Percentiles rank a stretch among this genome's conserved stretches.
phyloP scores from a whole-genome alignment of 805 yeast genomes.

The Saturnispora sanitii region DNA sequence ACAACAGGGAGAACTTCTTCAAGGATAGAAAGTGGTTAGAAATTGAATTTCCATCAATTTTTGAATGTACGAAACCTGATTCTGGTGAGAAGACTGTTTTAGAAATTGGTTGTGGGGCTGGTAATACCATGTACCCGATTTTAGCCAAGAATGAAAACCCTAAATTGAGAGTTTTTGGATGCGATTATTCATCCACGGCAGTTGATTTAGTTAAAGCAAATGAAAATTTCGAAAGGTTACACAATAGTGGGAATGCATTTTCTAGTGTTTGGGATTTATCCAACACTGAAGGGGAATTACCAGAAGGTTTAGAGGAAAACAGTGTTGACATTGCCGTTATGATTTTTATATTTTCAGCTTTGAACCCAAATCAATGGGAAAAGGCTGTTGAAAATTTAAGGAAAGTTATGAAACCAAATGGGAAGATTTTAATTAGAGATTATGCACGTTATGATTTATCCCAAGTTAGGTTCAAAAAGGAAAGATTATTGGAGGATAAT shows the following conservation, averaged over 20 bases:
- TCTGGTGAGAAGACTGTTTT: constrained; percentile 65
- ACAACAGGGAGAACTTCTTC: constrained; percentile 87
- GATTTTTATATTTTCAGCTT: constrained; percentile 89
- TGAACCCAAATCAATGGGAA: constrained; percentile 86
- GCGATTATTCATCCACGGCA: constrained; percentile 84
- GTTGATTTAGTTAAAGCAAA: constrained; percentile 71
- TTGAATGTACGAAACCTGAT: constrained; percentile 64
- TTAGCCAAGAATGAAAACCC: constrained; percentile 74
- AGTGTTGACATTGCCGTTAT: constrained; percentile 88
- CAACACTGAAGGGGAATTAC: constrained; percentile 59
- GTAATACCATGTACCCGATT: constrained; percentile 91
- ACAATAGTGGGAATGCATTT: constrained; percentile 35
- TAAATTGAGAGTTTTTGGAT: constrained; percentile 65
- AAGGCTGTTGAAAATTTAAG: constrained; percentile 64
- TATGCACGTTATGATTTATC: constrained; percentile 95
- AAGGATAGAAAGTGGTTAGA: constrained; percentile 95
- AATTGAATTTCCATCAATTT: constrained; percentile 83
- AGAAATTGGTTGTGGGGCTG: constrained; percentile 98
- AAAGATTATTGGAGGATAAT: constrained; percentile 79
- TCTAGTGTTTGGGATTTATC: constrained; percentile 96
- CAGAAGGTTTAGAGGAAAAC: constrained; percentile 72
- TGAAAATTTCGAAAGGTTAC: constrained; percentile 42
- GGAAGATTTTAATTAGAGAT: constrained; percentile 80
- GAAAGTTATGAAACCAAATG: constrained; percentile 84
- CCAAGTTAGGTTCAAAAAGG: constrained; percentile 85